These are phyloP conservation scores for Chiua sp. DNA, from an alignment of 1,284 basidiomycete genomes.

Conservation along the genomic window DNA sequence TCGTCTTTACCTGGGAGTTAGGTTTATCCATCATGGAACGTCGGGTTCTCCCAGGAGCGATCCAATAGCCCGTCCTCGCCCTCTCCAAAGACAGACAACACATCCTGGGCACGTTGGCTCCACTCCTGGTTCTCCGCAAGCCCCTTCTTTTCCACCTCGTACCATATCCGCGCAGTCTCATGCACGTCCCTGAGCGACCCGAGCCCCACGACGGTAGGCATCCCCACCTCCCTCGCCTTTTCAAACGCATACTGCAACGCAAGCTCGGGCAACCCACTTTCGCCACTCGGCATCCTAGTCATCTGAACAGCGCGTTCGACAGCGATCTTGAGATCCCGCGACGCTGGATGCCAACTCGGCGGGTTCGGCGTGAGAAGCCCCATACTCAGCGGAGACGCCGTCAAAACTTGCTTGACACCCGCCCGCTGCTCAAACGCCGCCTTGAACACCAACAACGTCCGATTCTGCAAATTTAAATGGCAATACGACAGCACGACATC, in stretches of 20 bases:
- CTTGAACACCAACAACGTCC: slow-evolving; percentile 65
- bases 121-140: slow-evolving; percentile 44
- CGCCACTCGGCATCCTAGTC: slow-evolving; percentile 30
- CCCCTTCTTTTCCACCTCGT: slow-evolving; percentile 52
- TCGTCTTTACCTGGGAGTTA: neutral
- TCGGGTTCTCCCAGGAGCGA: slow-evolving; percentile 69
- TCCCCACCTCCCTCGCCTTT: slow-evolving; percentile 46
- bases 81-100: slow-evolving; percentile 49
- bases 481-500: slow-evolving; percentile 88
- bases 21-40: slow-evolving; percentile 15
- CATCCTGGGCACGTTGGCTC: slow-evolving; percentile 53
- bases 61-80: slow-evolving; percentile 54
- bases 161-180: slow-evolving; percentile 71
- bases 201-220: slow-evolving; percentile 81
- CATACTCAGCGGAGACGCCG: slow-evolving; percentile 94
- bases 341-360: slow-evolving; percentile 90
- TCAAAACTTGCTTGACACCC: slow-evolving; percentile 71
- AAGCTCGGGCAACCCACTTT: slow-evolving; percentile 58
- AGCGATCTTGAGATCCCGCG: slow-evolving; percentile 53
- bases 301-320: slow-evolving; percentile 25
- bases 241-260: slow-evolving; percentile 78
- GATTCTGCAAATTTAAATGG: slow-evolving; percentile 88
- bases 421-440: slow-evolving; percentile 69
- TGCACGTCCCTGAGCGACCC: slow-evolving; percentile 77
- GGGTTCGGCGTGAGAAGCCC: slow-evolving; percentile 77